Percentiles rank a stretch among this genome's conserved stretches.
These are phyloP conservation scores for Lolium rigidum DNA, from an alignment of 176 grass and related monocot genomes.

Conservation along the genomic window DNA sequence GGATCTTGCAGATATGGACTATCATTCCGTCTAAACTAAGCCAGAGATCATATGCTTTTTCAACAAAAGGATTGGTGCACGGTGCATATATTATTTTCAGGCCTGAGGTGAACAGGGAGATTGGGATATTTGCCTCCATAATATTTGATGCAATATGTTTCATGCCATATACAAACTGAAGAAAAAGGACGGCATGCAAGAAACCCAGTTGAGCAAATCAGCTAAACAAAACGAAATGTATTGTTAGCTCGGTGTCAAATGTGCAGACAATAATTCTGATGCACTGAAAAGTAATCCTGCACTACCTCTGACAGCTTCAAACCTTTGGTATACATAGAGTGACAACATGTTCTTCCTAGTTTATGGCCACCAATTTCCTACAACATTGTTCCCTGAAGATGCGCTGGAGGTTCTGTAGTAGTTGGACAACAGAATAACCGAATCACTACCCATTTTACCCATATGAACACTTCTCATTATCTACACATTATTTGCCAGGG, in stretches of 20 bases:
- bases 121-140: too few species aligned
- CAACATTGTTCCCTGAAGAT: background rate
- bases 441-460: slow-evolving; percentile 9
- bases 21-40: too few species aligned
- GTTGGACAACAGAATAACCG: slow-evolving; percentile 11
- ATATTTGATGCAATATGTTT: too few species aligned
- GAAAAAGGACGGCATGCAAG: too few species aligned
- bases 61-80: too few species aligned
- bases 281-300: background rate
- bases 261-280: background rate
- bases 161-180: too few species aligned
- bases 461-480: background rate
- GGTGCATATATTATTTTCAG: too few species aligned
- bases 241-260: background rate
- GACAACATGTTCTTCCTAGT: background rate
- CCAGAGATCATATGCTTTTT: too few species aligned
- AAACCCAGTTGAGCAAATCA: too few species aligned
- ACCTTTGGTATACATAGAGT: background rate
- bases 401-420: background rate
- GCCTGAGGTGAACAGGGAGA: too few species aligned
- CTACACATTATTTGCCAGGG: slow-evolving; percentile 13
- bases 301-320: background rate
- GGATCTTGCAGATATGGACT: too few species aligned
- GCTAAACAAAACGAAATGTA: background rate
- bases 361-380: background rate